phyloP scores from a whole-genome alignment of 2,329 filamentous ascomycete genomes.

The Xylogone sp. region DNA sequence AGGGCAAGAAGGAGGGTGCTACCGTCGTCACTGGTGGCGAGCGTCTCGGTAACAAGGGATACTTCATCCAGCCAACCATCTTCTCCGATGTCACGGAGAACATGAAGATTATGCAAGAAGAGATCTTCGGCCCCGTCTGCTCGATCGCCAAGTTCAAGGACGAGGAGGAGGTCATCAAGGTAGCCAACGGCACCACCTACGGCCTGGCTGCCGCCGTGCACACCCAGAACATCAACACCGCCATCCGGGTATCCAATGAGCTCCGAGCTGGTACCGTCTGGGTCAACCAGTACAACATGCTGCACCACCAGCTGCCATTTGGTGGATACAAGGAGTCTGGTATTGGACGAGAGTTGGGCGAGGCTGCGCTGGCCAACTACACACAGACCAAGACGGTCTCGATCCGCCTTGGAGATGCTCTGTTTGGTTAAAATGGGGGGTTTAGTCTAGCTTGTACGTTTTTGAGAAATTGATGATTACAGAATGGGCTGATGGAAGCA shows the following conservation, averaged over 20 bases:
- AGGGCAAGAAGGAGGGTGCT: slow-evolving; percentile 62
- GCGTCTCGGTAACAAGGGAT: slow-evolving; percentile 62
- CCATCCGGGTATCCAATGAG: slow-evolving; percentile 60
- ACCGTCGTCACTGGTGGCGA: slow-evolving; percentile 62
- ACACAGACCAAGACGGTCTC: slow-evolving; percentile 65
- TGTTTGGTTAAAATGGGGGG: slow-evolving; percentile 30
- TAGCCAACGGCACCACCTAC: slow-evolving; percentile 61
- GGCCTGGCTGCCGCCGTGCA: slow-evolving; percentile 67
- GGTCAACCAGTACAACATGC: slow-evolving; percentile 55
- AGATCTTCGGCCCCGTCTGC: slow-evolving; percentile 73
- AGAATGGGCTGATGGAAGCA: background rate
- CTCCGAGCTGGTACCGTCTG: slow-evolving; percentile 52
- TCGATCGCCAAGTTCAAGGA: slow-evolving; percentile 67
- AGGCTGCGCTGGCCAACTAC: slow-evolving; percentile 64
- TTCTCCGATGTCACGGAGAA: slow-evolving; percentile 66
- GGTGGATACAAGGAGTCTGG: slow-evolving; percentile 77
- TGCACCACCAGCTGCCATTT: slow-evolving; percentile 65
- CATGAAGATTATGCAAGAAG: slow-evolving; percentile 73
- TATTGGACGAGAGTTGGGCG: slow-evolving; percentile 72
- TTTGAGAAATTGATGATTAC: background rate
- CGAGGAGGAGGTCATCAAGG: slow-evolving; percentile 61
- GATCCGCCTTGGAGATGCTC: slow-evolving; percentile 45
- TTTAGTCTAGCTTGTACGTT: background rate
- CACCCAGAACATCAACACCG: slow-evolving; percentile 65
- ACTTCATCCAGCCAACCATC: slow-evolving; percentile 72